Conservation (phyloP, 495 filamentous ascomycete genomes). For the Tuber indicum region DNA sequence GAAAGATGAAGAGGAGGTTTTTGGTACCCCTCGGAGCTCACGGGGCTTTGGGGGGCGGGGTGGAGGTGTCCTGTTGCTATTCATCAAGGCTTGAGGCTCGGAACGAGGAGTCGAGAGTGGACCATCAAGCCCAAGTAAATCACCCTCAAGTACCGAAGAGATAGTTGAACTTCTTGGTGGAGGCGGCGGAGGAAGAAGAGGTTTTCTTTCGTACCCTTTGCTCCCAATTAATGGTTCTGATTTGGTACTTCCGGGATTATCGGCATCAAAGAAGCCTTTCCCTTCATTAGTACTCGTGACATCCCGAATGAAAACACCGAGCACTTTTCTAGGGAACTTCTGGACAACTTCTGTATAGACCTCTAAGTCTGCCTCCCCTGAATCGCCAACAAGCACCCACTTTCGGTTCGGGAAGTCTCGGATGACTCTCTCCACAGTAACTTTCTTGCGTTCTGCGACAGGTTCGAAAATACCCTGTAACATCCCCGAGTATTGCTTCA, state of each 20-base stretch:
- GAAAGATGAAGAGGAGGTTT: not conserved
- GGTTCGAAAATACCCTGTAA: slow-evolving; percentile 97
- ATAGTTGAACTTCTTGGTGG: slow-evolving; percentile 3
- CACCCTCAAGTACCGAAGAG: not conserved
- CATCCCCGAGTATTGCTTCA: slow-evolving; percentile 95
- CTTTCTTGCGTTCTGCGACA: slow-evolving; percentile 87
- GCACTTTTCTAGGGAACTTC: slow-evolving; percentile 70
- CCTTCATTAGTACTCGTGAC: slow-evolving; percentile 54
- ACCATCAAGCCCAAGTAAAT: not conserved
- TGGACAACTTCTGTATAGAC: slow-evolving; percentile 91
- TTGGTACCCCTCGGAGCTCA: slow-evolving; percentile 49
- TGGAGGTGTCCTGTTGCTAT: slow-evolving; percentile 48
- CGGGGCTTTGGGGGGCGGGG: slow-evolving; percentile 63
- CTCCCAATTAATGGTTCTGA: not conserved
- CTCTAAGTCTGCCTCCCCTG: slow-evolving; percentile 92
- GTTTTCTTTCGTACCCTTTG: not conserved
- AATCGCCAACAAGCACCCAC: slow-evolving; percentile 90
- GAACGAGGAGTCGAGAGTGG: not conserved
- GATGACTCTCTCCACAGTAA: slow-evolving; percentile 74
- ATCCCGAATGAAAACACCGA: slow-evolving; percentile 88
- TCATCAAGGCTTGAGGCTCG: slow-evolving; percentile 16
- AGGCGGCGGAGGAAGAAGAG: not conserved
- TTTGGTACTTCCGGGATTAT: not conserved
- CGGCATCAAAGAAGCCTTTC: slow-evolving; percentile 19
- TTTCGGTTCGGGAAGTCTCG: slow-evolving; percentile 81